Conservation (phyloP, 2,329 filamentous ascomycete species). For the Ophiognomonia clavigignenti-juglandacearum region DNA sequence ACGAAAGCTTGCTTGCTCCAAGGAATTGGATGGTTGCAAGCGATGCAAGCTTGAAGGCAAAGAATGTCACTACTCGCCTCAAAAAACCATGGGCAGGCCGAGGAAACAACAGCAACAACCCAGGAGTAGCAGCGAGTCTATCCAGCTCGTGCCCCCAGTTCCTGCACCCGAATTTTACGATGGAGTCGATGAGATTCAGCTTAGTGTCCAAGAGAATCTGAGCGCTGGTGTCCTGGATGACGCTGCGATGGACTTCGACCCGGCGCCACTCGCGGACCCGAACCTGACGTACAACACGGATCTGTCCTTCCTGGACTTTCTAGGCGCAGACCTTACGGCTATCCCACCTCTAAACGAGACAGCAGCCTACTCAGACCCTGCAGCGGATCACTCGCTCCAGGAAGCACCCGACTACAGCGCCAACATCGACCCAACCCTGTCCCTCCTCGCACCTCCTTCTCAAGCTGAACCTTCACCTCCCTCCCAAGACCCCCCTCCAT, state of each 20-base stretch:
- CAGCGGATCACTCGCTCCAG: not conserved
- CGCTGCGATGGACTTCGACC: constrained; percentile 24
- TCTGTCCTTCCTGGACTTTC: constrained; percentile 31
- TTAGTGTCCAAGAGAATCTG: not conserved
- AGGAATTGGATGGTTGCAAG: constrained; percentile 54
- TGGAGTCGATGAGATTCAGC: not conserved
- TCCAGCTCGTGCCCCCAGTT: too few relatives aligned
- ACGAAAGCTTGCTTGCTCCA: constrained; percentile 61
- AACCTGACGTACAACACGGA: constrained; percentile 22
- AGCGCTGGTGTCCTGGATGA: not conserved
- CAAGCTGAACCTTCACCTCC: constrained; percentile 12
- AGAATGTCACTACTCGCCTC: constrained; percentile 55
- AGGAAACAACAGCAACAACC: constrained; percentile 57
- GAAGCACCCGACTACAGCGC: not conserved
- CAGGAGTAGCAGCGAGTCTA: too few relatives aligned
- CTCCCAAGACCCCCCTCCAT: constrained; percentile 10
- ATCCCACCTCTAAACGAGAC: constrained; percentile 5
- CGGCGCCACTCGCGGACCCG: constrained; percentile 25
- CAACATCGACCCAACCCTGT: not conserved
- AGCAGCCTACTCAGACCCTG: constrained; percentile 4
- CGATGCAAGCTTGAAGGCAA: constrained; percentile 55
- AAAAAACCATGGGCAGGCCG: constrained; percentile 63
- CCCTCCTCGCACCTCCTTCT: constrained; percentile 2
- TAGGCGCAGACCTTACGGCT: constrained; percentile 23
- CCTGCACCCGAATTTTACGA: too few relatives aligned